Conservation (phyloP, 768 basidiomycete genomes). For the Boletus barrowsii region DNA sequence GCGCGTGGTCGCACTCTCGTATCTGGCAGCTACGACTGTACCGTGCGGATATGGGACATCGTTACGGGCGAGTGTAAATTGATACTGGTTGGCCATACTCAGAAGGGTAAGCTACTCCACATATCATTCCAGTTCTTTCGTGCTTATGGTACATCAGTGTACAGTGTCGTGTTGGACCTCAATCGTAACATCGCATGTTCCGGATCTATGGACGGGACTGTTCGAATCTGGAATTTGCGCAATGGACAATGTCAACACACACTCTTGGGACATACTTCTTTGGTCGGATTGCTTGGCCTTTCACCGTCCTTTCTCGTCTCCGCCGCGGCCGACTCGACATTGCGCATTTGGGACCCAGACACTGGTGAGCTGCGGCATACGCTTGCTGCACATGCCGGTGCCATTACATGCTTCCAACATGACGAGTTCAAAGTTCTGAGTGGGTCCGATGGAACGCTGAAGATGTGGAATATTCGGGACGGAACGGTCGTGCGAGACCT, state of each 20-base stretch:
- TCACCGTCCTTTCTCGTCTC: conserved; percentile 91
- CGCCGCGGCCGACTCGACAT: conserved; percentile 92
- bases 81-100: conserved; percentile 82
- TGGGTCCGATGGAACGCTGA: conserved; percentile 92
- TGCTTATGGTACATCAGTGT: conserved; percentile 52
- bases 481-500: conserved; percentile 86
- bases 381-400: conserved; percentile 88
- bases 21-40: conserved; percentile 94
- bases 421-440: conserved; percentile 97
- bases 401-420: conserved; percentile 99
- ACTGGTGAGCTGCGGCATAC: conserved; percentile 77
- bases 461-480: conserved; percentile 95
- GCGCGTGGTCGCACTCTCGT: conserved; percentile 87
- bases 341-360: conserved; percentile 92
- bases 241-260: conserved; percentile 79
- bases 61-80: conserved; percentile 78
- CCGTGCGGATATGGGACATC: conserved; percentile 94
- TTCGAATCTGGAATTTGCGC: conserved; percentile 88
- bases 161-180: conserved; percentile 90
- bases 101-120: conserved; percentile 64
- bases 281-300: conserved; percentile 89
- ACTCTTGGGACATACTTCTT: conserved; percentile 87
- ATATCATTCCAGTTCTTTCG: not conserved
- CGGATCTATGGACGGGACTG: conserved; percentile 97
- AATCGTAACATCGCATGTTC: conserved; percentile 88